Conservation (phyloP, 2,329 filamentous ascomycete genomes). For the Cladosporium phlei region DNA sequence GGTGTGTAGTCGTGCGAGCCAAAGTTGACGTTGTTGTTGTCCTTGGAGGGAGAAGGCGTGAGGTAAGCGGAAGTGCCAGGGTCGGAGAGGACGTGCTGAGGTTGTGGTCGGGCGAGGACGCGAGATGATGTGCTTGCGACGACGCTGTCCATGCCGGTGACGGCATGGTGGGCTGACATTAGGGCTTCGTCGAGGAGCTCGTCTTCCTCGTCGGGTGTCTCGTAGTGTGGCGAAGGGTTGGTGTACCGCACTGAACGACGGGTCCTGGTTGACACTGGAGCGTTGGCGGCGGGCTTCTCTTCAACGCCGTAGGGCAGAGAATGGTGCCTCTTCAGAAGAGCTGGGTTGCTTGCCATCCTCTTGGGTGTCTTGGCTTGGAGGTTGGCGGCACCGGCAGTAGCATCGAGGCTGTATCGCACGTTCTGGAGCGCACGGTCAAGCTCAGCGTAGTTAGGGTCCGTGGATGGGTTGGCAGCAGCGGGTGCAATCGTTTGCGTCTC, state of each 20-base stretch:
- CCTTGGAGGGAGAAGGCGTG: constrained; percentile 77
- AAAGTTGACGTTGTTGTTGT: constrained; percentile 71
- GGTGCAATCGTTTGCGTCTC: constrained; percentile 48
- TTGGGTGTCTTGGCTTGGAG: constrained; percentile 27
- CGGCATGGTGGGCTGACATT: constrained; percentile 68
- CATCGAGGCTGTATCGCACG: constrained; percentile 56
- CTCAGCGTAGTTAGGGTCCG: constrained; percentile 53
- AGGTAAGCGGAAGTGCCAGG: constrained; percentile 54
- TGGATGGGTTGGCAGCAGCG: constrained; percentile 39
- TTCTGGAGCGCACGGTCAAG: constrained; percentile 58
- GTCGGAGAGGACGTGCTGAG: constrained; percentile 61
- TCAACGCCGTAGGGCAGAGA: constrained; percentile 43
- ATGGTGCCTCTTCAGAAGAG: constrained; percentile 47
- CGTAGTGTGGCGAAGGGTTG: constrained; percentile 77
- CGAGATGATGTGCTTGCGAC: constrained; percentile 20
- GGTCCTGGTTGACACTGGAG: constrained; percentile 71
- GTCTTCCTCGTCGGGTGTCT: constrained; percentile 93
- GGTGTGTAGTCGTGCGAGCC: constrained; percentile 59
- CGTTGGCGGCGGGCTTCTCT: constrained; percentile 49
- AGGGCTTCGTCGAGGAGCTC: constrained; percentile 89
- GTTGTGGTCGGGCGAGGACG: constrained; percentile 12
- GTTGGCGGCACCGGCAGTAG: constrained; percentile 32
- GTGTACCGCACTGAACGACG: constrained; percentile 68
- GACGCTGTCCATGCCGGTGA: constrained; percentile 61
- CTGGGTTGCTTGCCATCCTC: constrained; percentile 41